Evolutionary conservation across 306 rosid genomes (phyloP), one percentile per base, ranked within the genome.

Genomic region (Quercus glauca): DNA sequence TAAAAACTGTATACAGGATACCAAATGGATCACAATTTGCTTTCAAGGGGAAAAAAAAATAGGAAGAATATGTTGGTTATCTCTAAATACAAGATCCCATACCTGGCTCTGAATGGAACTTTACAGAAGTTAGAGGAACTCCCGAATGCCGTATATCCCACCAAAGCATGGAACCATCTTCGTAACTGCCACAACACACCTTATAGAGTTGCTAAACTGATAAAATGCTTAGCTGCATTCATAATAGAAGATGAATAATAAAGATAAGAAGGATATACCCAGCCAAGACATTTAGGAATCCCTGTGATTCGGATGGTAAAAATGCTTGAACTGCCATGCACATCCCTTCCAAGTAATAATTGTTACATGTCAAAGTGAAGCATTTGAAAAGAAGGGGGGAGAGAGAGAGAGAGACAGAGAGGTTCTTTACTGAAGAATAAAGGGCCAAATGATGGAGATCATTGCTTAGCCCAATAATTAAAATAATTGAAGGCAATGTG

Each of bases 91-190:
- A 20, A 49, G 69, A 55, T 75, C 77, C 35, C 64, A 75, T 45
- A 95, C 99, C 93, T 83, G 99, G 96, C 78, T 95, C 98, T 76
- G 93, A 86, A 85, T 95, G 99, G 72, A 89, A 92, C 83, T 90
- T 93, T 58, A 91, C 97, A 57, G 88, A 86, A 55, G 96, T 83
- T 75, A 90, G 1, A 53, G 98, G 99, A 81, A 77, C 81, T 49
- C 86, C 81, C 0, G 89, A 91, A 78, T 93, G 87, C 82, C 98
- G 85, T 77, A 93, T 43, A 87, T 95, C 99, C 99, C 99, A 91
- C 98, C 93, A 95, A 79, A 92, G 97, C 98, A 95, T 92, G 79
- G 96, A 89, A 68, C 98, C 99, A 70, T 95, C 98, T 85, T 94
- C 97, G 64, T 90, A 93, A 73, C 99, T 95, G 80, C 82, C 80